These are phyloP conservation scores for Cladorrhinum samala DNA, from an alignment of 495 filamentous ascomycete species.

Conservation along the genomic window DNA sequence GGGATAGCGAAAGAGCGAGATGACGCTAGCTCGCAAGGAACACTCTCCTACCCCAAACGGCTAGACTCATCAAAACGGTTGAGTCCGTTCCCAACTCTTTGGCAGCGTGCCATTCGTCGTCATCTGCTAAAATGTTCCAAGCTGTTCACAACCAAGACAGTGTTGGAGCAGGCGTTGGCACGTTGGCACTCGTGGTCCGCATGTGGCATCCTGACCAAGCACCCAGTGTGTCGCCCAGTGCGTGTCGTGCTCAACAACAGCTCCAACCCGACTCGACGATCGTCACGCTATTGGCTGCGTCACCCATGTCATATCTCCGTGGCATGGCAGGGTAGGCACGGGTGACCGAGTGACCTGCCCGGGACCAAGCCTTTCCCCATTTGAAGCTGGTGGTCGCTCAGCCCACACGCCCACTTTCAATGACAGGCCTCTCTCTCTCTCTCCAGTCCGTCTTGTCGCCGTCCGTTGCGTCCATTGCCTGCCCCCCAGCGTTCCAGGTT, in stretches of 20 bases:
- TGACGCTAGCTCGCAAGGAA: not conserved
- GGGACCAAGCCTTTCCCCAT: slow-evolving; percentile 19
- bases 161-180: slow-evolving; percentile 9
- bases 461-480: not conserved
- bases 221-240: too few relatives aligned
- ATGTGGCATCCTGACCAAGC: too few relatives aligned
- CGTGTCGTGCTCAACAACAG: slow-evolving; percentile 3
- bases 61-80: slow-evolving; percentile 4
- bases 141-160: slow-evolving; percentile 11
- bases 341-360: slow-evolving; percentile 10
- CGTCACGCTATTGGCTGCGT: slow-evolving; percentile 13
- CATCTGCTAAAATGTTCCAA: slow-evolving; percentile 14
- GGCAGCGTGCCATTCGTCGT: slow-evolving; percentile 26
- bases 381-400: slow-evolving; percentile 22
- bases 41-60: not conserved
- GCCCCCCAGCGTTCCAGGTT: slow-evolving; percentile 16
- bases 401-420: slow-evolving; percentile 28
- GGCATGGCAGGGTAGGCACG: slow-evolving; percentile 11
- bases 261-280: slow-evolving; percentile 13
- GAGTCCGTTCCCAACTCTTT: slow-evolving; percentile 13
- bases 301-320: slow-evolving; percentile 17
- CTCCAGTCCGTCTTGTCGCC: not conserved
- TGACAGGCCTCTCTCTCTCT: slow-evolving; percentile 18
- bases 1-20: not conserved
- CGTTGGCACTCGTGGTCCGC: slow-evolving; percentile 7